phyloP scores from a whole-genome alignment of 2,329 filamentous ascomycete genomes.

The Stachybotrys echinatus region DNA sequence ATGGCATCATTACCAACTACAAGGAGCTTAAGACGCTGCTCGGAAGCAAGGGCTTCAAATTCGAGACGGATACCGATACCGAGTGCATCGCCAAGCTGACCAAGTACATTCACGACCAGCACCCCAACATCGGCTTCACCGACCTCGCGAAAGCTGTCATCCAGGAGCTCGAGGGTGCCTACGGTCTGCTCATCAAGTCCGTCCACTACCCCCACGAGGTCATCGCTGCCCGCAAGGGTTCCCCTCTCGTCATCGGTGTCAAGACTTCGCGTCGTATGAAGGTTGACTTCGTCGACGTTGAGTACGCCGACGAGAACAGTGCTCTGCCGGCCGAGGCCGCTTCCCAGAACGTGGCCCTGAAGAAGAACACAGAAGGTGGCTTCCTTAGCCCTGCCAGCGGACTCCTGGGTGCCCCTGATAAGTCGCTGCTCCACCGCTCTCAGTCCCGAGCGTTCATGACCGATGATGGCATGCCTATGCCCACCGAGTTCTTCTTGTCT shows the following conservation, averaged over 20 bases:
- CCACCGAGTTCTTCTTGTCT: conserved; percentile 98
- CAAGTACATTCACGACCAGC: conserved; percentile 95
- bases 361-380: conserved; percentile 70
- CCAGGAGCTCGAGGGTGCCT: conserved; percentile 95
- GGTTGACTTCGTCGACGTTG: conserved; percentile 99
- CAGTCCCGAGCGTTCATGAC: conserved; percentile 99
- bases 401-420: conserved; percentile 86
- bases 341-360: conserved; percentile 92
- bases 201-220: conserved; percentile 98
- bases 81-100: conserved; percentile 99
- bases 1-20: conserved; percentile 99
- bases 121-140: conserved; percentile 92
- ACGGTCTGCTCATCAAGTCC: conserved; percentile 95
- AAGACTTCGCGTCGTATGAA: conserved; percentile 99
- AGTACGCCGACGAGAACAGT: conserved; percentile 82
- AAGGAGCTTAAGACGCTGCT: conserved; percentile 97
- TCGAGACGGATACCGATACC: conserved; percentile 98
- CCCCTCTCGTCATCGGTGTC: conserved; percentile 93
- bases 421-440: conserved; percentile 95
- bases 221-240: conserved; percentile 96
- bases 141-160: conserved; percentile 96
- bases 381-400: conserved; percentile 57
- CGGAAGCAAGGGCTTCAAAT: conserved; percentile 90
- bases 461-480: conserved; percentile 95
- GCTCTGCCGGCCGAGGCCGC: conserved; percentile 88